phyloP scores from a whole-genome alignment of 75 land plant species.

The Larix kaempferi region DNA sequence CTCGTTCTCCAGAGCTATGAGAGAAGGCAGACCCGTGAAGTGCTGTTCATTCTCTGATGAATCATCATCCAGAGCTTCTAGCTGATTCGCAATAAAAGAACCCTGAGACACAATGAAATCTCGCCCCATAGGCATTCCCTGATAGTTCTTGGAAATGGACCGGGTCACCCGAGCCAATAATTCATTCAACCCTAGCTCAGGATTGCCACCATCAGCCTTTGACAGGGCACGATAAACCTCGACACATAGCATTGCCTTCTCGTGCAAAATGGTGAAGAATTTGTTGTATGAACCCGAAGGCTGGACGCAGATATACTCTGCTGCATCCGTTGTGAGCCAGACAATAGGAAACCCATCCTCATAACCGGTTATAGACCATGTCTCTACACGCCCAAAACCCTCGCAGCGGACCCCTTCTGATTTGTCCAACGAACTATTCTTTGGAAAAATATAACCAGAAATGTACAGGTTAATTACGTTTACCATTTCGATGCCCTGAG shows the following conservation, averaged over 20 bases:
- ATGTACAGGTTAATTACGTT: constrained; percentile 58
- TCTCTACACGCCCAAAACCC: constrained; percentile 73
- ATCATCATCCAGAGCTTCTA: constrained; percentile 66
- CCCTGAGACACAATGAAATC: constrained; percentile 74
- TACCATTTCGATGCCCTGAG: constrained; percentile 68
- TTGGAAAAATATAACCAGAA: constrained; percentile 65
- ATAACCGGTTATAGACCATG: constrained; percentile 87
- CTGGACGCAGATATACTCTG: constrained; percentile 77
- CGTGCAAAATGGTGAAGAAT: constrained; percentile 53
- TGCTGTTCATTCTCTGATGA: constrained; percentile 44
- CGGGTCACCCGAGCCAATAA: constrained; percentile 73
- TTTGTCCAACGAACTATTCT: constrained; percentile 40
- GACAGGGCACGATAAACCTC: constrained; percentile 74
- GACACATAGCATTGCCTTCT: constrained; percentile 69
- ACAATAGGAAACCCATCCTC: constrained; percentile 72
- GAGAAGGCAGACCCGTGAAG: constrained; percentile 63
- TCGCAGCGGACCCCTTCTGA: constrained; percentile 71
- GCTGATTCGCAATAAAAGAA: constrained; percentile 65
- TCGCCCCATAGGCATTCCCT: constrained; percentile 33
- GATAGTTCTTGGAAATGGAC: constrained; percentile 42
- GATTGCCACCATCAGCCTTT: constrained; percentile 71
- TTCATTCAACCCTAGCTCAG: constrained; percentile 66
- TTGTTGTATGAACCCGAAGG: constrained; percentile 70
- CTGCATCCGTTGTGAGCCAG: constrained; percentile 65
- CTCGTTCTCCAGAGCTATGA: constrained; percentile 65